Evolutionary conservation across 768 basidiomycete genomes (phyloP), one percentile per base, ranked within the genome.

Genomic region (Leucocoprinus leucothites): DNA sequence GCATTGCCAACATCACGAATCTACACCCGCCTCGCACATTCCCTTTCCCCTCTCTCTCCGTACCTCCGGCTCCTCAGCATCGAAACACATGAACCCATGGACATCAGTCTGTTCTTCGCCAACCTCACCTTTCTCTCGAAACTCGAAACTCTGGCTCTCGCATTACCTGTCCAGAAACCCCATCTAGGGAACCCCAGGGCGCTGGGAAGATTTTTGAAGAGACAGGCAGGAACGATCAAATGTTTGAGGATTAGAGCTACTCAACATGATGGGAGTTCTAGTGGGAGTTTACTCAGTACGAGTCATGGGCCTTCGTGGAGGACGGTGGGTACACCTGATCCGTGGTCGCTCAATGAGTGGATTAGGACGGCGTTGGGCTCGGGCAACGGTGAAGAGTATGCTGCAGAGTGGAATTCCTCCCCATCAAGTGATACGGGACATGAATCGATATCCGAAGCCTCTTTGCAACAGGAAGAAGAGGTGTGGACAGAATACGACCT

Each of bases 41-140:
- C 71, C 11, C 70, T 78, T 40, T 70, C 65, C 40, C 66, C 67
- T 16, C 66, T 76, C 40, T 65, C 65, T 41, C 53, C 64, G 6
- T 70, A 71, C 9, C 69, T 78, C 45, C 69, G 70, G 40, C 69
- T 66, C 11, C 68, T 80, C 49, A 64, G 69, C 26, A 69, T 80
- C 42, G 71, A 74, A 51, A 64, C 74, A 3, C 76, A 76, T 70
- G 74, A 76, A 50, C 72, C 77, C 1, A 67, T 76, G n/a, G 73
- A 78, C 53, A 66, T 77, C 24, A 66, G 75, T 0, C 75, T 74
- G 2, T 64, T 79, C 48, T 75, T 80, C 58, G 60, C 57, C 41
- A 61, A 70, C 18, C 65, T 78, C 52, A 55, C 61, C 6, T 55
- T 58, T 49, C 58, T 78, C 7, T 67, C 73, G 14, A 60, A 44